A percentile compares a stretch with the other conserved stretches of the same genome.
Evolutionary conservation across 2,329 filamentous ascomycete genomes (phyloP).

Genomic region (Metarhizium brunneum): DNA sequence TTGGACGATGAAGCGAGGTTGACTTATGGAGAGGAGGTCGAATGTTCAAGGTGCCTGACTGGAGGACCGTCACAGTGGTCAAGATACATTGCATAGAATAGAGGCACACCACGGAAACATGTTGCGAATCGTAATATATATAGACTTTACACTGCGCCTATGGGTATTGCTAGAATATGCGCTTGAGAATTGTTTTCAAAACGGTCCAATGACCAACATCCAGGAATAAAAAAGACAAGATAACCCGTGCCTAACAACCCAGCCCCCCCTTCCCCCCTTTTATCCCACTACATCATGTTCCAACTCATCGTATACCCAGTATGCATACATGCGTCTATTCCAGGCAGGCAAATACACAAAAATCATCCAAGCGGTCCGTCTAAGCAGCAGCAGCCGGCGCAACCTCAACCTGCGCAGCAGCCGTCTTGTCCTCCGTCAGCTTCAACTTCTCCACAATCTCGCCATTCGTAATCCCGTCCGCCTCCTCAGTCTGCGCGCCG

Average conservation of each 20-base stretch:
- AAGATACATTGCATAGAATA: too few relatives aligned
- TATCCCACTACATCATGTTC: background rate
- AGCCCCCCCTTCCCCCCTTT: too few relatives aligned
- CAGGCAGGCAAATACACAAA: background rate
- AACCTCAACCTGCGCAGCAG: background rate
- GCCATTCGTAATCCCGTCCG: conserved; percentile 14
- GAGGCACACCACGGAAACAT: too few relatives aligned
- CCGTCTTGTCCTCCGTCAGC: conserved; percentile 17
- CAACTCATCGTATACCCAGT: background rate
- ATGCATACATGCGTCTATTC: background rate
- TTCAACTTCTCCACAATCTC: conserved; percentile 23
- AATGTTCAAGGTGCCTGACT: background rate
- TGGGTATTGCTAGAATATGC: background rate
- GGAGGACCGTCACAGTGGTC: background rate
- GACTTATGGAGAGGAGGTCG: too few relatives aligned
- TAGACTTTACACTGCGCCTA: too few relatives aligned
- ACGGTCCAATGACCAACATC: background rate
- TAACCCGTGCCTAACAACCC: background rate
- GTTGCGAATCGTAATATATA: too few relatives aligned
- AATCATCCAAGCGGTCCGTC: background rate
- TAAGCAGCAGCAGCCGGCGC: background rate
- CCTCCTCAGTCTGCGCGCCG: conserved; percentile 18
- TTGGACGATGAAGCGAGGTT: background rate
- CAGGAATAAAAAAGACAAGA: background rate
- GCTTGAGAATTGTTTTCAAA: background rate